Base-by-base conservation (phyloP, 768 basidiomycete genomes). In the Ramaria sp. region DNA sequence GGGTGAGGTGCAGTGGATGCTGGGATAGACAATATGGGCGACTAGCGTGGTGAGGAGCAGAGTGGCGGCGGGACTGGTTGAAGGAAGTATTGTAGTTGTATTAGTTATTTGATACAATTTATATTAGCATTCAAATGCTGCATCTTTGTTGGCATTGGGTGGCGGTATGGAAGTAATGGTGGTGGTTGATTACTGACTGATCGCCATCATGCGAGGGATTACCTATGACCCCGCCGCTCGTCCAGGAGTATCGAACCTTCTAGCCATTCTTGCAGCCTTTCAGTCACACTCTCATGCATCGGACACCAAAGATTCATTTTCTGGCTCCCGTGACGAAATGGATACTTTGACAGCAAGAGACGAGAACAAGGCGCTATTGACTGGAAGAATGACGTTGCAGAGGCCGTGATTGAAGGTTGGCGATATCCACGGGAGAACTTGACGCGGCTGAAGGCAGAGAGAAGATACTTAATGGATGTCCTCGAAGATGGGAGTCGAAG, bases 201-300 rank as follows among this genome's bases (percentile, higher is more conserved):
- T n/a, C n/a, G n/a, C n/a, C n/a, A n/a, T n/a, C 0, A 77, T 78
- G 11, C 67, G 67, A 0, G 82, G 82, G 3, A 81, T 96, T 43
- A 83, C 86, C 0, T 97, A 84, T 62, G 91, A 96, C 66, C 91
- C 93, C 0, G 69, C 70, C 1, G 65, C 68, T n/a, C 83, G 92
- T 7, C 91, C 92, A 0, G 95, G 93, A 4, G 79, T 87, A 1
- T 80, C 88, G 1, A 96, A 94, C 63, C 73, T 96, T 0, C 72
- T 96, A 5, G 74, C 76, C 0, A 93, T 96, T 47, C 77, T 93
- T 12, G 82, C 84, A 1, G 86, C 89, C 0, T 93, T 57, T 24
- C 55, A 45, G 10, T 46, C 53, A 15, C 48, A 7, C 7, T 10
- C 33, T 34, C 33, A 15, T 22, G 37, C 37, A 20, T 15, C 7